These are phyloP conservation scores for Aspergillus persii DNA, from an alignment of 2,329 filamentous ascomycete species.

Conservation along the genomic window DNA sequence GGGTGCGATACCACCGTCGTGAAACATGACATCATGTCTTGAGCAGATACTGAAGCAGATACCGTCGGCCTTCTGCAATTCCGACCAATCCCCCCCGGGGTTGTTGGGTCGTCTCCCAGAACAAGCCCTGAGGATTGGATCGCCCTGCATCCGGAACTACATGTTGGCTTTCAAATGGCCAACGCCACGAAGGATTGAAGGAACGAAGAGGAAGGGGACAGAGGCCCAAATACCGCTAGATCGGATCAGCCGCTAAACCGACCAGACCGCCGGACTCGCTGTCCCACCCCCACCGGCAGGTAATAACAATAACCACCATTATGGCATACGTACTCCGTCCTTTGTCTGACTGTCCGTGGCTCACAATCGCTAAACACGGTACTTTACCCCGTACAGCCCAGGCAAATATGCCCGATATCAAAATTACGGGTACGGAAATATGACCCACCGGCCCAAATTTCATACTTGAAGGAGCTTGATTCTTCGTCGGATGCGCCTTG, in stretches of 20 bases:
- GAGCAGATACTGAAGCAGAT: too few species aligned
- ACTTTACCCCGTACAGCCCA: background rate
- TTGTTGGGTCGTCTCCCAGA: too few species aligned
- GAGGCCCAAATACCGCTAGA: constrained; percentile 6
- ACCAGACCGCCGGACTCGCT: constrained; percentile 28
- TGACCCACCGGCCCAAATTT: constrained; percentile 18
- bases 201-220: too few species aligned
- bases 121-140: background rate
- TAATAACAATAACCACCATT: too few species aligned
- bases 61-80: too few species aligned
- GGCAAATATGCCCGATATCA: constrained; percentile 6
- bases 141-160: background rate
- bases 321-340: too few species aligned
- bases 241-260: constrained; percentile 25
- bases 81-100: too few species aligned
- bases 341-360: too few species aligned
- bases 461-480: constrained; percentile 24
- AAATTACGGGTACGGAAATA: background rate
- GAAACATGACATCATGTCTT: background rate
- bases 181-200: background rate
- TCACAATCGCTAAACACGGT: too few species aligned
- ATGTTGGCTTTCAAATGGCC: background rate
- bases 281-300: constrained; percentile 5
- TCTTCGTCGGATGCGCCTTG: constrained; percentile 6
- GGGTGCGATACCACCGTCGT: background rate